These are phyloP conservation scores for Tylopilus plumbeoviolaceoides DNA, from an alignment of 768 basidiomycete genomes.

Conservation along the genomic window DNA sequence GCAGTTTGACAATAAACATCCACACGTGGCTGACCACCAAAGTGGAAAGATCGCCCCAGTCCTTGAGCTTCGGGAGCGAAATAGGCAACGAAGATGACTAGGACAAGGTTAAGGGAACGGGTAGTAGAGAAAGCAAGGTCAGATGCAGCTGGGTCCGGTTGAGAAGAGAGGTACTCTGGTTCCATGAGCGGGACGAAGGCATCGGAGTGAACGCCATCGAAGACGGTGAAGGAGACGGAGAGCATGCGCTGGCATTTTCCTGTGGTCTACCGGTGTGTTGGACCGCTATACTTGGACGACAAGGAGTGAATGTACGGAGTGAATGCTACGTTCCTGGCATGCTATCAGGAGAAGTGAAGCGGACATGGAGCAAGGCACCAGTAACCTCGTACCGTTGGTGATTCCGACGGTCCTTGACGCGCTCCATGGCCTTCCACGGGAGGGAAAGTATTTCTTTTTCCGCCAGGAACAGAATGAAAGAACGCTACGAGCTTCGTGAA, in stretches of 20 bases:
- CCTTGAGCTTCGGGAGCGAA: not conserved
- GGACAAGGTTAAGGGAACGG: not conserved
- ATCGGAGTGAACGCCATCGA: conserved; percentile 42
- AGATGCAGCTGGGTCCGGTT: conserved; percentile 10
- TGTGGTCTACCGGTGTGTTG: conserved; percentile 31
- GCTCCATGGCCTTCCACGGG: conserved; percentile 1
- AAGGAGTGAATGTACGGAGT: not conserved
- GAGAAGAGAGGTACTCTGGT: conserved; percentile 30
- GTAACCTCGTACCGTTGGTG: conserved; percentile 32
- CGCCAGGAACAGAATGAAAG: not conserved
- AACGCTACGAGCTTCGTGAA: not conserved
- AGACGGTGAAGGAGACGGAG: conserved; percentile 32
- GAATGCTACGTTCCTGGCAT: not conserved
- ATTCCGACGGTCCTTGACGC: conserved; percentile 8
- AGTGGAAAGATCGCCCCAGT: conserved; percentile 44
- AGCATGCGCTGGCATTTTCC: conserved; percentile 20
- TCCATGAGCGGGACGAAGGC: conserved; percentile 42
- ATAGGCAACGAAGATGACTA: conserved; percentile 1
- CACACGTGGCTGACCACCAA: conserved; percentile 25
- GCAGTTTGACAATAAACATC: conserved; percentile 17
- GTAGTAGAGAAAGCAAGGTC: not conserved
- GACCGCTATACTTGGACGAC: not conserved
- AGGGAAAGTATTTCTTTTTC: not conserved
- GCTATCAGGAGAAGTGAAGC: not conserved
- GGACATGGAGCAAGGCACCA: conserved; percentile 37